These are phyloP conservation scores for Dactylellina leptospora DNA, from an alignment of 2,329 filamentous ascomycete species.

Conservation along the genomic window DNA sequence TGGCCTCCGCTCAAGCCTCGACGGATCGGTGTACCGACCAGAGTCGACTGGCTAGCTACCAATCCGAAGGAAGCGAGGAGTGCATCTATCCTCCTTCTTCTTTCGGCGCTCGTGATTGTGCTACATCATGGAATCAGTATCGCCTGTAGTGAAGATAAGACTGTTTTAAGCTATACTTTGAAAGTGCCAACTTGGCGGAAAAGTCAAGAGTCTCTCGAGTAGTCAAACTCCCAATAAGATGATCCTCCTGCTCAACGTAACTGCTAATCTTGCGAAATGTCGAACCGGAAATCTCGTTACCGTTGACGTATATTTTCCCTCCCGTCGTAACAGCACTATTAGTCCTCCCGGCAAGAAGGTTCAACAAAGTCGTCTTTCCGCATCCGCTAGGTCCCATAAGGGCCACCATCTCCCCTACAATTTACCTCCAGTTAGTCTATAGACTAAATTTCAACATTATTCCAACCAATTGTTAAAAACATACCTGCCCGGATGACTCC, in stretches of 20 bases:
- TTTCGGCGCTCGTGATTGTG: conserved; percentile 20
- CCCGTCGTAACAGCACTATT: conserved; percentile 65
- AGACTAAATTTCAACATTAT: background rate
- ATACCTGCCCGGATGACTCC: conserved; percentile 48
- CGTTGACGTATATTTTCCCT: conserved; percentile 72
- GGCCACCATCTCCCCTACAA: conserved; percentile 74
- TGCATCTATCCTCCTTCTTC: conserved; percentile 62
- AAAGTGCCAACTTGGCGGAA: conserved; percentile 73
- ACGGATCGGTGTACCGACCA: conserved; percentile 82
- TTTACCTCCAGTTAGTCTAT: background rate
- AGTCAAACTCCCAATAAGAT: conserved; percentile 80
- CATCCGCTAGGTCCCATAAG: conserved; percentile 78
- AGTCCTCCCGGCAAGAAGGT: conserved; percentile 75
- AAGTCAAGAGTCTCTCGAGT: conserved; percentile 82
- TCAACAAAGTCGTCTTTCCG: conserved; percentile 85
- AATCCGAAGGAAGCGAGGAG: conserved; percentile 72
- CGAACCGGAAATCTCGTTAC: conserved; percentile 64
- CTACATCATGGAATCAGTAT: conserved; percentile 6
- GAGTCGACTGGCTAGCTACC: conserved; percentile 71
- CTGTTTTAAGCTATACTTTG: conserved; percentile 62
- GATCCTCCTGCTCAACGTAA: conserved; percentile 90
- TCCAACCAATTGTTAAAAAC: background rate
- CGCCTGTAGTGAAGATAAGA: background rate
- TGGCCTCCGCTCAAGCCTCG: conserved; percentile 88
- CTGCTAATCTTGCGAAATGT: conserved; percentile 73